Evolutionary conservation across 352 stramenopile species (phyloP).

Genomic region (Bremia lactucae): DNA sequence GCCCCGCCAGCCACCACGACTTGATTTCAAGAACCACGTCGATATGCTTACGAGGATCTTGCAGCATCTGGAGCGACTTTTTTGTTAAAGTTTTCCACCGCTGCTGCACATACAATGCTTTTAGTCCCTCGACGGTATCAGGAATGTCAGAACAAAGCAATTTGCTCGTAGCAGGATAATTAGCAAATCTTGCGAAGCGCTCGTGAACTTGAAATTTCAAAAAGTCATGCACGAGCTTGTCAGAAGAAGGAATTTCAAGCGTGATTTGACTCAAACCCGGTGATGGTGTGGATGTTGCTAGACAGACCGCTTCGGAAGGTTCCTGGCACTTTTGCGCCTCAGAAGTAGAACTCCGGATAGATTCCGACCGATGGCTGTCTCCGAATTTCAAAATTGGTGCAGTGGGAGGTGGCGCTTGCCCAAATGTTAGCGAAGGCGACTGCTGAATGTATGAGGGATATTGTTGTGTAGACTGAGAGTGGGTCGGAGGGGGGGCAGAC

Average conservation of each 20-base stretch:
- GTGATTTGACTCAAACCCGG: slow-evolving; percentile 14
- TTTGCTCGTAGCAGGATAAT: slow-evolving; percentile 26
- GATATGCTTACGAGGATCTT: slow-evolving; percentile 37
- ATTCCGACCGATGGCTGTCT: slow-evolving; percentile 35
- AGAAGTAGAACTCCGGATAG: slow-evolving; percentile 15
- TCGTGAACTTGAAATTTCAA: slow-evolving; percentile 38
- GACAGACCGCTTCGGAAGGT: slow-evolving; percentile 9
- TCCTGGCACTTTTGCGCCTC: slow-evolving; percentile 10
- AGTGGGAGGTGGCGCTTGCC: slow-evolving; percentile 44
- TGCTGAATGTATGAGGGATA: slow-evolving; percentile 15
- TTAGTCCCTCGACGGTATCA: slow-evolving; percentile 39
- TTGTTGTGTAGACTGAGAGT: slow-evolving; percentile 13
- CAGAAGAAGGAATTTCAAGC: slow-evolving; percentile 20
- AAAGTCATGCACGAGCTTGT: slow-evolving; percentile 61
- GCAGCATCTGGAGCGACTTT: slow-evolving; percentile 63
- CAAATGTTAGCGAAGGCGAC: slow-evolving; percentile 14
- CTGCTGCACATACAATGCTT: slow-evolving; percentile 52
- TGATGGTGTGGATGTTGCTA: slow-evolving; percentile 9
- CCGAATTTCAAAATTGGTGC: slow-evolving; percentile 61
- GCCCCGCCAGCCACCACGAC: slow-evolving; percentile 68
- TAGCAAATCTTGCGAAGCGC: slow-evolving; percentile 13
- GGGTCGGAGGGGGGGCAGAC: slow-evolving; percentile 6
- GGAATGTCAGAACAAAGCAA: slow-evolving; percentile 49
- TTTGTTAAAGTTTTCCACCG: slow-evolving; percentile 66
- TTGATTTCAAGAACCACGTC: slow-evolving; percentile 55